Evolutionary conservation across 768 basidiomycete genomes (phyloP).

Genomic region (Phylloporus scabripes): DNA sequence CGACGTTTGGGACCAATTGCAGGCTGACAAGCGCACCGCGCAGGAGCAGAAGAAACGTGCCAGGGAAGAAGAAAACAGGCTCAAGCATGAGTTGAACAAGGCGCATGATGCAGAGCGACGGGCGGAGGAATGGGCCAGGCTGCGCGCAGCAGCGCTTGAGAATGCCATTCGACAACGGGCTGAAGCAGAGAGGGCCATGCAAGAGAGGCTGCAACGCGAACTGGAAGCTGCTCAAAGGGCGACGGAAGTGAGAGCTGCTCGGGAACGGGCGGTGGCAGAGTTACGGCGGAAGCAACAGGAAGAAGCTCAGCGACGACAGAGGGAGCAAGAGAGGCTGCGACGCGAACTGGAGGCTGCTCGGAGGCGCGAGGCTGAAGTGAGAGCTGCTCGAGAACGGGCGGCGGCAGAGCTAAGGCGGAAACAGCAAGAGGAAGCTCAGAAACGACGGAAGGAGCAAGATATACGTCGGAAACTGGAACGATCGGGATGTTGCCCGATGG

Average conservation of each 20-base stretch:
- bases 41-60: constrained; percentile 16
- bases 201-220: constrained; percentile 22
- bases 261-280: constrained; percentile 22
- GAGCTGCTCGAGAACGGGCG: constrained; percentile 22
- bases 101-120: constrained; percentile 16
- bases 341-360: constrained; percentile 27
- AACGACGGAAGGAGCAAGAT: constrained; percentile 14
- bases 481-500: constrained; percentile 48
- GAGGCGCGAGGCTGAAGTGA: constrained; percentile 23
- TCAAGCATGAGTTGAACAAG: constrained; percentile 15
- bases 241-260: constrained; percentile 23
- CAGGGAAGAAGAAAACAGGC: constrained; percentile 13
- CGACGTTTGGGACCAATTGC: constrained; percentile 45
- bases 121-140: constrained; percentile 21
- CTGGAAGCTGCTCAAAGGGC: constrained; percentile 23
- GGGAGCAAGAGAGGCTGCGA: constrained; percentile 21
- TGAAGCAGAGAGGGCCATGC: constrained; percentile 16
- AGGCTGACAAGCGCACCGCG: constrained; percentile 31
- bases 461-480: constrained; percentile 37
- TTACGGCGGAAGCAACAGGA: constrained; percentile 24
- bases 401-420: constrained; percentile 28
- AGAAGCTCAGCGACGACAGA: constrained; percentile 8
- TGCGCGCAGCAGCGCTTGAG: constrained; percentile 18
- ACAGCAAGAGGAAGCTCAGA: constrained; percentile 12
- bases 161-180: constrained; percentile 9